Evolutionary conservation across 1,139 yeast species (phyloP).

Genomic region (Hyphopichia burtonii): DNA sequence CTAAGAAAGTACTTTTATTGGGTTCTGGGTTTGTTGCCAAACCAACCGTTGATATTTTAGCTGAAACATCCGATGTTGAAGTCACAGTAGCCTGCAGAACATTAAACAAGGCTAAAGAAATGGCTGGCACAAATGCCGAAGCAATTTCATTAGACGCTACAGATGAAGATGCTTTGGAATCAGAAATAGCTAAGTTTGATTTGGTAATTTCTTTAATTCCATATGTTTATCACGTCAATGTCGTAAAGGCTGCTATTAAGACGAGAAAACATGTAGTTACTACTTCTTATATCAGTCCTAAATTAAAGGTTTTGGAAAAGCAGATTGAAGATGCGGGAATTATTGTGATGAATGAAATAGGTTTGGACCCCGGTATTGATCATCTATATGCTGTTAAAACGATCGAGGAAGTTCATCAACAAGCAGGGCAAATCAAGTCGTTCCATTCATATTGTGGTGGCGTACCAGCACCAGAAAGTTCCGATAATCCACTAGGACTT

Average conservation of each 20-base stretch:
- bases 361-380: constrained; percentile 97
- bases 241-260: constrained; percentile 91
- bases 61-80: constrained; percentile 73
- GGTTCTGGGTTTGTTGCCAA: constrained; percentile 99
- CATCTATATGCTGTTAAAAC: constrained; percentile 98
- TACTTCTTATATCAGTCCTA: constrained; percentile 93
- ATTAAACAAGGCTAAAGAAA: constrained; percentile 74
- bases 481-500: constrained; percentile 97
- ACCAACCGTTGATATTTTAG: constrained; percentile 92
- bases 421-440: constrained; percentile 88
- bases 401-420: constrained; percentile 90
- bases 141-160: constrained; percentile 89
- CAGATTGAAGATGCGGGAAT: constrained; percentile 83
- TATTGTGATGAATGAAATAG: constrained; percentile 89
- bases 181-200: constrained; percentile 74
- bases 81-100: constrained; percentile 98
- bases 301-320: constrained; percentile 76
- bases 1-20: constrained; percentile 67
- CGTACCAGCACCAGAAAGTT: constrained; percentile 94
- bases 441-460: constrained; percentile 99
- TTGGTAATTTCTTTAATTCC: constrained; percentile 93
- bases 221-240: constrained; percentile 89
- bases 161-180: constrained; percentile 73
- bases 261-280: constrained; percentile 91
- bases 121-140: constrained; percentile 78